These are phyloP conservation scores for Penicillium sp. DNA, from an alignment of 2,329 filamentous ascomycete species.

Conservation along the genomic window DNA sequence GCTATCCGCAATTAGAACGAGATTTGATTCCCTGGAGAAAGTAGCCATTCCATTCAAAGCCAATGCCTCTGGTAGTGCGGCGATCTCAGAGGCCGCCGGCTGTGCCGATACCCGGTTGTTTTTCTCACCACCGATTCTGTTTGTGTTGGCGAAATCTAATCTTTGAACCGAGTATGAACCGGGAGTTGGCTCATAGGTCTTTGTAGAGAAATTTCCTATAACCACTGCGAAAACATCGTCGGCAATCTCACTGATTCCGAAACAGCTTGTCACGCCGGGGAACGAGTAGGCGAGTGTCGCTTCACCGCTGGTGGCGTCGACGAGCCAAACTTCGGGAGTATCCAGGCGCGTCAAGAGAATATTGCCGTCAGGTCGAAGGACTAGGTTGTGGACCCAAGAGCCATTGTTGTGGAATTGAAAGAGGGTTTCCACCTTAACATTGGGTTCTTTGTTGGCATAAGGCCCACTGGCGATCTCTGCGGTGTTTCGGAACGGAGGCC, in stretches of 20 bases:
- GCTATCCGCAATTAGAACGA: constrained; percentile 25
- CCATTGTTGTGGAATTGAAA: constrained; percentile 27
- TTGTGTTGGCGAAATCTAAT: constrained; percentile 15
- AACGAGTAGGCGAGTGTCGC: constrained; percentile 21
- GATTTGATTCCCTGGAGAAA: constrained; percentile 15
- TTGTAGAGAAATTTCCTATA: constrained; percentile 22
- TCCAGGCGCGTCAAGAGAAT: constrained; percentile 24
- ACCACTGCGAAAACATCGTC: constrained; percentile 26
- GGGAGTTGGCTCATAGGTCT: constrained; percentile 18
- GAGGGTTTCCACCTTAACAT: constrained; percentile 20
- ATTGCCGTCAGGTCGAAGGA: constrained; percentile 19
- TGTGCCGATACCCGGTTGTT: neutral
- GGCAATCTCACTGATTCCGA: constrained; percentile 26
- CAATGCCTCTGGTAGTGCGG: constrained; percentile 18
- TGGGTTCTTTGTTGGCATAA: constrained; percentile 14
- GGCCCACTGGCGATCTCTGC: neutral
- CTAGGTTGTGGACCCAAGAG: constrained; percentile 26
- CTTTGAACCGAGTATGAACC: constrained; percentile 22
- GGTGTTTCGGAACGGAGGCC: neutral
- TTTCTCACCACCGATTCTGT: neutral
- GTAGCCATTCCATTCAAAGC: constrained; percentile 23
- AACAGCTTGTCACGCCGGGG: constrained; percentile 22
- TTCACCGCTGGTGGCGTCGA: constrained; percentile 20
- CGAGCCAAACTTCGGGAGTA: constrained; percentile 22
- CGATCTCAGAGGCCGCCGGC: constrained; percentile 15